Conservation (phyloP, 495 filamentous ascomycete genomes). For the Clavariopsis aquatica region DNA sequence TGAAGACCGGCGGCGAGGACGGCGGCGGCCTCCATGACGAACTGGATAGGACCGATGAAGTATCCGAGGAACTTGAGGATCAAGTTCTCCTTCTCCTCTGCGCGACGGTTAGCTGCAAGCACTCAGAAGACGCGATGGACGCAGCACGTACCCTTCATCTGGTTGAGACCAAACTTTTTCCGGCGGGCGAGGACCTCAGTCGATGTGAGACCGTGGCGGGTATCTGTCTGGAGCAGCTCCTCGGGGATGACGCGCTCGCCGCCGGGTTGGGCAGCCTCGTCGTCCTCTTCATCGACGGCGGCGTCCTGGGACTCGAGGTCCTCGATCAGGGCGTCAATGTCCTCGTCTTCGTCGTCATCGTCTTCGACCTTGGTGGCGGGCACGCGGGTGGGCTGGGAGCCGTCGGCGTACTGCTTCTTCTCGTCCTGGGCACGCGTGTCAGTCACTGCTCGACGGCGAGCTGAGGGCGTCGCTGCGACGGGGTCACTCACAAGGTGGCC, state of each 20-base stretch:
- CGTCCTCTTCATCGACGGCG: constrained; percentile 57
- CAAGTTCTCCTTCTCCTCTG: constrained; percentile 80
- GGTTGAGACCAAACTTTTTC: constrained; percentile 81
- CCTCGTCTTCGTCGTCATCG: constrained; percentile 68
- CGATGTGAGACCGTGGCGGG: constrained; percentile 67
- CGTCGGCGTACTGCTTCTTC: constrained; percentile 39
- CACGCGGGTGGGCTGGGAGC: constrained; percentile 23
- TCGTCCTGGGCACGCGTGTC: constrained; percentile 31
- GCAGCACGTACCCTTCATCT: constrained; percentile 61
- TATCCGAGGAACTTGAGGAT: constrained; percentile 79
- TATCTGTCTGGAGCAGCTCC: constrained; percentile 71
- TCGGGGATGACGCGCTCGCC: constrained; percentile 59
- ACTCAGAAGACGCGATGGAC: not conserved
- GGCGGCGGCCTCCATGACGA: constrained; percentile 86
- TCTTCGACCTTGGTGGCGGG: constrained; percentile 52
- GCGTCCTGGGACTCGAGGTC: constrained; percentile 79
- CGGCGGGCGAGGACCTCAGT: constrained; percentile 67
- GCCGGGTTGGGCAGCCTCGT: constrained; percentile 57
- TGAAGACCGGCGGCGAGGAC: constrained; percentile 76
- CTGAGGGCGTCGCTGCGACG: not conserved
- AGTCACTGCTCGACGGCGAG: not conserved
- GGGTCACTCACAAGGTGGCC: constrained; percentile 28
- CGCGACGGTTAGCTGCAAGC: constrained; percentile 8
- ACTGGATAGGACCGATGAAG: constrained; percentile 89
- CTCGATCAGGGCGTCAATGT: constrained; percentile 79